Percentiles rank a stretch among this genome's conserved stretches.
Conservation (phyloP, 139 green algal species). For the Choricystis sp. region DNA sequence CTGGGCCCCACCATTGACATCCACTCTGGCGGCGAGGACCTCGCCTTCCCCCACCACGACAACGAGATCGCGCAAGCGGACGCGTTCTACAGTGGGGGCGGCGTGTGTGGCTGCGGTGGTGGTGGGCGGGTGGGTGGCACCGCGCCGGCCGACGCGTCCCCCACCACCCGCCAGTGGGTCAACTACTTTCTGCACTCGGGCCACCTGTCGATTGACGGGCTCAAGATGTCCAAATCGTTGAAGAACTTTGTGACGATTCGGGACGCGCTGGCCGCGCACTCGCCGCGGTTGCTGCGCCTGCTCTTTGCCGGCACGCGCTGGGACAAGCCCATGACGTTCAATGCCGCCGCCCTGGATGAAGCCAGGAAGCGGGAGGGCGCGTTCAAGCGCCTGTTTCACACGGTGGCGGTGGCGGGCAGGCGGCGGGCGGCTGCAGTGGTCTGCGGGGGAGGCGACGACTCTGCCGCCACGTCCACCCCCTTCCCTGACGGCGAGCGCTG, state of each 20-base stretch:
- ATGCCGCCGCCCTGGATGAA: slow-evolving; percentile 1
- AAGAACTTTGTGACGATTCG: slow-evolving; percentile 99
- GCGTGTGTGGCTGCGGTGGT: not conserved
- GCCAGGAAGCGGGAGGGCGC: not conserved
- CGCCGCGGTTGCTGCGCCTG: slow-evolving; percentile 73
- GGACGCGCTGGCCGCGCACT: slow-evolving; percentile 11
- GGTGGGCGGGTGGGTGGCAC: too few species aligned
- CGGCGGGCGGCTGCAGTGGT: not conserved
- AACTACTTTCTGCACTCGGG: slow-evolving; percentile 97
- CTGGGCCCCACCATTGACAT: slow-evolving; percentile 82
- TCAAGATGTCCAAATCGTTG: slow-evolving; percentile 98
- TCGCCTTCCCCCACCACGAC: slow-evolving; percentile 96
- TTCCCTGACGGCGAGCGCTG: slow-evolving; percentile 1
- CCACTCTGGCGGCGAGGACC: slow-evolving; percentile 85
- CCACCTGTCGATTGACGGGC: slow-evolving; percentile 89
- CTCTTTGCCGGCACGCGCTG: slow-evolving; percentile 85
- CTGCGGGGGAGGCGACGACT: not conserved
- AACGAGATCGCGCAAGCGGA: slow-evolving; percentile 95
- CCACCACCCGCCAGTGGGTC: slow-evolving; percentile 85
- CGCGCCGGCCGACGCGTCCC: not conserved
- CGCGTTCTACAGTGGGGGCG: slow-evolving; percentile 46
- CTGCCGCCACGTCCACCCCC: not conserved
- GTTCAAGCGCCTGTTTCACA: not conserved
- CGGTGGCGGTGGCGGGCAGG: not conserved
- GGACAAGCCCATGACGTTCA: slow-evolving; percentile 70